These are phyloP conservation scores for Fusarium zealandicum DNA, from an alignment of 2,329 filamentous ascomycete species.

Conservation along the genomic window DNA sequence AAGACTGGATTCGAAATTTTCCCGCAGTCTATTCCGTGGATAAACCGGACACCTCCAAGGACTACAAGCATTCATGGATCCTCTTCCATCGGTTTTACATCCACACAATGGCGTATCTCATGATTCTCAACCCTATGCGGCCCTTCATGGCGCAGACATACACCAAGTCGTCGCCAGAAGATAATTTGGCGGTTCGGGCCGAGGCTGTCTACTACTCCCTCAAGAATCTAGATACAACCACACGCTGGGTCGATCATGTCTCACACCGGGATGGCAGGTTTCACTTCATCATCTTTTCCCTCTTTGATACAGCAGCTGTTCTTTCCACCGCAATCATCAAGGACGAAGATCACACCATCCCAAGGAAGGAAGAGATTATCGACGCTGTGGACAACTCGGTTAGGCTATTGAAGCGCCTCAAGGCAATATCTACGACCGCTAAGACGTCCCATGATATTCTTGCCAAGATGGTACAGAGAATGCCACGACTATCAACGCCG, in stretches of 20 bases:
- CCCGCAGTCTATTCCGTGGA: slow-evolving; percentile 50
- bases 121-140: slow-evolving; percentile 56
- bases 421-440: slow-evolving; percentile 45
- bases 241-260: slow-evolving; percentile 52
- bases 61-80: slow-evolving; percentile 51
- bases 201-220: slow-evolving; percentile 53
- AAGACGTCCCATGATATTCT: slow-evolving; percentile 48
- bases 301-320: slow-evolving; percentile 59
- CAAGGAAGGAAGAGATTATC: slow-evolving; percentile 49
- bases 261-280: slow-evolving; percentile 57
- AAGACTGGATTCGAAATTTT: slow-evolving; percentile 52
- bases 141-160: slow-evolving; percentile 52
- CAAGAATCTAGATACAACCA: slow-evolving; percentile 50
- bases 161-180: slow-evolving; percentile 36
- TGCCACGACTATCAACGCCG: slow-evolving; percentile 39
- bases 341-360: slow-evolving; percentile 50
- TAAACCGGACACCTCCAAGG: slow-evolving; percentile 51
- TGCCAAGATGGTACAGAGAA: slow-evolving; percentile 39
- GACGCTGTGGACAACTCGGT: slow-evolving; percentile 48
- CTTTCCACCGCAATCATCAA: slow-evolving; percentile 60
- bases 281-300: slow-evolving; percentile 58
- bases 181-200: slow-evolving; percentile 47
- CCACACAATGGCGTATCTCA: slow-evolving; percentile 53
- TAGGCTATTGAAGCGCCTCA: slow-evolving; percentile 44
- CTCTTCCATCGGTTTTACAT: slow-evolving; percentile 55